Percentiles rank a stretch among this genome's conserved stretches.
Conservation (phyloP, 352 stramenopile genomes). For the Globisporangium nunn region DNA sequence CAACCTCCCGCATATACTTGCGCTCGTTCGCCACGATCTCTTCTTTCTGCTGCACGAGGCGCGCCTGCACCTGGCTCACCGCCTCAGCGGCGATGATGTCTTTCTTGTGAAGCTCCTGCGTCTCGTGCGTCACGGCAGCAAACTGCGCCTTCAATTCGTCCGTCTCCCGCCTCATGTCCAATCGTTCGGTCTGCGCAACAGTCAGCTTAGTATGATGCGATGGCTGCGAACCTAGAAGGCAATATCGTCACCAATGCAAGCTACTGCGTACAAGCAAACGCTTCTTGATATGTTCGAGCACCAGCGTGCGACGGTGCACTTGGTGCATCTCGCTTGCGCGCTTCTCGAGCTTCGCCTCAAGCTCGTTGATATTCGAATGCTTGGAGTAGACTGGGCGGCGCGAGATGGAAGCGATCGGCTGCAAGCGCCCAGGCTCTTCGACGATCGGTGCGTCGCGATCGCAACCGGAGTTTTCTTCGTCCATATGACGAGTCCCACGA, state of each 20-base stretch:
- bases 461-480: background rate
- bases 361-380: slow-evolving; percentile 73
- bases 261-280: slow-evolving; percentile 32
- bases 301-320: slow-evolving; percentile 51
- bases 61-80: slow-evolving; percentile 62
- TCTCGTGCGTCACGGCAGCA: slow-evolving; percentile 50
- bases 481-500: background rate
- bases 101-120: slow-evolving; percentile 71
- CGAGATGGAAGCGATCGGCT: slow-evolving; percentile 72
- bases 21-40: slow-evolving; percentile 56
- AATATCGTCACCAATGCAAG: background rate
- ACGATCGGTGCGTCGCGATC: slow-evolving; percentile 16
- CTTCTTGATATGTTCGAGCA: slow-evolving; percentile 80
- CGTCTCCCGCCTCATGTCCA: slow-evolving; percentile 38
- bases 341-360: slow-evolving; percentile 57
- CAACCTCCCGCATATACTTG: slow-evolving; percentile 61
- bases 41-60: slow-evolving; percentile 56
- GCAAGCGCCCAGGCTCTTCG: slow-evolving; percentile 45
- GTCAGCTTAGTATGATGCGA: background rate
- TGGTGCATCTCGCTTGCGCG: slow-evolving; percentile 50
- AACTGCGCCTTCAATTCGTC: slow-evolving; percentile 63
- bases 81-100: slow-evolving; percentile 65
- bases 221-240: background rate
- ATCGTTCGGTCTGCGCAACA: slow-evolving; percentile 31
- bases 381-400: slow-evolving; percentile 78